Conservation (phyloP, 1,139 yeast species). For the Geotrichum cucujoidarum region DNA sequence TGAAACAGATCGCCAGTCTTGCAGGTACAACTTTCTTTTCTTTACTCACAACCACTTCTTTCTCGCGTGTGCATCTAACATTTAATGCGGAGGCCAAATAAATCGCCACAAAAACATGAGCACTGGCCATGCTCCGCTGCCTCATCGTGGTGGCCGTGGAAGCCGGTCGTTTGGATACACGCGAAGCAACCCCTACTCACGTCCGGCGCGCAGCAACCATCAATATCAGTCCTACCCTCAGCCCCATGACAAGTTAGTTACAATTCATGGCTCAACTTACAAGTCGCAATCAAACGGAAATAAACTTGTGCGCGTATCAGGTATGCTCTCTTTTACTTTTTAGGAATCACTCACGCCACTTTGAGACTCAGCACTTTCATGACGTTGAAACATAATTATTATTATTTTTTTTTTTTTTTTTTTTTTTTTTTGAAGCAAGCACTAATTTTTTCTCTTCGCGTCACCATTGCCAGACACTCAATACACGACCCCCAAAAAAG, state of each 20-base stretch:
- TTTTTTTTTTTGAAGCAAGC: no score
- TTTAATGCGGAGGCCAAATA: conserved; percentile 15
- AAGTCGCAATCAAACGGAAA: conserved; percentile 16
- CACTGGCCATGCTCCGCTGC: not conserved
- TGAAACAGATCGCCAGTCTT: conserved; percentile 17
- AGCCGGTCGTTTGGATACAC: not conserved
- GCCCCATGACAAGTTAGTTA: conserved; percentile 1
- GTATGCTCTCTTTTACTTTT: conserved; percentile 13
- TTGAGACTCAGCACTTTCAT: not conserved
- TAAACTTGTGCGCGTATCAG: conserved; percentile 16
- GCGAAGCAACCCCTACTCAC: not conserved
- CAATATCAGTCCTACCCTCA: not conserved
- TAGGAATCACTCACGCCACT: not conserved
- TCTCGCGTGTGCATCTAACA: not conserved
- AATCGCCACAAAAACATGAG: conserved; percentile 14
- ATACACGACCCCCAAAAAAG: conserved; percentile 26
- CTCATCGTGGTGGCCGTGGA: not conserved
- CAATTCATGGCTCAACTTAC: conserved; percentile 14
- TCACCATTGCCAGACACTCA: conserved; percentile 2
- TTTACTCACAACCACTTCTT: no score
- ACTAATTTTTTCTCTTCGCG: no score
- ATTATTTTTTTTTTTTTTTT: not conserved
- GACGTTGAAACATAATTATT: not conserved
- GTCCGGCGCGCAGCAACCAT: not conserved
- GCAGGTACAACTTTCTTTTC: conserved; percentile 13